These are phyloP conservation scores for Penicillium nordicum DNA, from an alignment of 2,329 filamentous ascomycete genomes.

Conservation along the genomic window DNA sequence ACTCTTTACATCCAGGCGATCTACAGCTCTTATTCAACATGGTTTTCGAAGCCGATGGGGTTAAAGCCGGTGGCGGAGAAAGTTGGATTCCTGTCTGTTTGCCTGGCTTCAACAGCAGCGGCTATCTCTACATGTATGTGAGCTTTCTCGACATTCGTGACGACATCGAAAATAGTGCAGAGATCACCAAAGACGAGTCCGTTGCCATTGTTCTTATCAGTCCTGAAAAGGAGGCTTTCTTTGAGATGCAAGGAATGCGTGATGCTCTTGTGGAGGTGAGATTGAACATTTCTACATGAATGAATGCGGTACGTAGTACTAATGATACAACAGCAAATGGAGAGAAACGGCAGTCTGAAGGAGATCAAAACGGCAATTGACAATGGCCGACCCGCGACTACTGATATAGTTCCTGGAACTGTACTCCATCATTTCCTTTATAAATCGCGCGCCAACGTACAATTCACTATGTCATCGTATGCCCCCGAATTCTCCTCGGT, in stretches of 20 bases:
- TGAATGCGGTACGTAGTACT: conserved; percentile 25
- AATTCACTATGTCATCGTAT: conserved; percentile 88
- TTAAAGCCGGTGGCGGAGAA: conserved; percentile 89
- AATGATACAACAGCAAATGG: conserved; percentile 56
- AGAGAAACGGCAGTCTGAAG: conserved; percentile 70
- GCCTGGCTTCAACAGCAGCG: conserved; percentile 93
- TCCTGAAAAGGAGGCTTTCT: conserved; percentile 90
- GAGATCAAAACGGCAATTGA: conserved; percentile 70
- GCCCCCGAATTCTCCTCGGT: conserved; percentile 62
- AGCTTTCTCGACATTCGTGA: conserved; percentile 74
- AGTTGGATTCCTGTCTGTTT: conserved; percentile 97
- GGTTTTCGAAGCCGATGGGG: conserved; percentile 91
- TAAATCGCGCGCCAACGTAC: conserved; percentile 90
- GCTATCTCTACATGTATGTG: conserved; percentile 98
- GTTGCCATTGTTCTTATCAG: conserved; percentile 93
- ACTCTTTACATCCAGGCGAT: conserved; percentile 92
- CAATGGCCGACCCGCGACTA: conserved; percentile 66
- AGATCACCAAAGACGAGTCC: conserved; percentile 58
- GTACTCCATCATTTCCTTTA: conserved; percentile 89
- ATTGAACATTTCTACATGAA: neutral
- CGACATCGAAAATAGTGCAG: conserved; percentile 43
- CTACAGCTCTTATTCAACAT: conserved; percentile 98
- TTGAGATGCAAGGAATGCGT: conserved; percentile 72
- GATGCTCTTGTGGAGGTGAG: conserved; percentile 57
- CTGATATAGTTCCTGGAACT: conserved; percentile 75